Evolutionary conservation across 805 yeast species (phyloP).

Genomic region (Blastobotrys americana): DNA sequence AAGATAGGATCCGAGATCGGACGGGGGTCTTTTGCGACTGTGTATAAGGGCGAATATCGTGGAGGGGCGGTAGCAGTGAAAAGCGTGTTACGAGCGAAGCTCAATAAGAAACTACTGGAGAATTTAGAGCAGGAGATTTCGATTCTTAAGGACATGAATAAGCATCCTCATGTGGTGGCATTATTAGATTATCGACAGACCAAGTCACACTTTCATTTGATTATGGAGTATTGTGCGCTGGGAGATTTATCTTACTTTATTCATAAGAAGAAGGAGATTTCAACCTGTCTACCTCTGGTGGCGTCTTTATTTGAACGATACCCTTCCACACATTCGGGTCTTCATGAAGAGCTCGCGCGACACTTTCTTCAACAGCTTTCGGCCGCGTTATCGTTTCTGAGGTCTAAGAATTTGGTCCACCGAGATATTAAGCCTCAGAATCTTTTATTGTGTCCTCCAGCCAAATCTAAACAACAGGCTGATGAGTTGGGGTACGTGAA

Average conservation of each 20-base stretch:
- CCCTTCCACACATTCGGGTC: conserved; percentile 79
- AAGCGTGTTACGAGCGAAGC: conserved; percentile 72
- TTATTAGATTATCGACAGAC: conserved; percentile 79
- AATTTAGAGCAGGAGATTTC: conserved; percentile 89
- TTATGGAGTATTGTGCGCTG: conserved; percentile 94
- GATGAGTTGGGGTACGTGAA: conserved; percentile 45
- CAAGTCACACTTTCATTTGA: conserved; percentile 65
- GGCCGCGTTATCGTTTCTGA: conserved; percentile 72
- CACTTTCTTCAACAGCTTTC: conserved; percentile 85
- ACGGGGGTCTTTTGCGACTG: conserved; percentile 92
- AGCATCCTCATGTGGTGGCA: conserved; percentile 89
- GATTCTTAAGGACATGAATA: conserved; percentile 67
- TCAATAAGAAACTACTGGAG: conserved; percentile 80
- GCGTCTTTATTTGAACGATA: conserved; percentile 68
- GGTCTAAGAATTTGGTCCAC: conserved; percentile 81
- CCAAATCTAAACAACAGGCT: conserved; percentile 55
- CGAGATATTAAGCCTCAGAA: conserved; percentile 96
- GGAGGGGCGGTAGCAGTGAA: conserved; percentile 75
- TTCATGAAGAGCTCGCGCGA: conserved; percentile 67
- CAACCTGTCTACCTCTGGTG: conserved; percentile 68
- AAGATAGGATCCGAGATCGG: conserved; percentile 81
- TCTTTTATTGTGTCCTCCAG: conserved; percentile 71
- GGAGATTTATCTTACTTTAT: conserved; percentile 91
- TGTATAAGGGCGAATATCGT: conserved; percentile 68
- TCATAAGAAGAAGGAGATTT: conserved; percentile 62